Base-by-base conservation (phyloP, 805 yeast species). In the Naumovozyma dairenensis region DNA sequence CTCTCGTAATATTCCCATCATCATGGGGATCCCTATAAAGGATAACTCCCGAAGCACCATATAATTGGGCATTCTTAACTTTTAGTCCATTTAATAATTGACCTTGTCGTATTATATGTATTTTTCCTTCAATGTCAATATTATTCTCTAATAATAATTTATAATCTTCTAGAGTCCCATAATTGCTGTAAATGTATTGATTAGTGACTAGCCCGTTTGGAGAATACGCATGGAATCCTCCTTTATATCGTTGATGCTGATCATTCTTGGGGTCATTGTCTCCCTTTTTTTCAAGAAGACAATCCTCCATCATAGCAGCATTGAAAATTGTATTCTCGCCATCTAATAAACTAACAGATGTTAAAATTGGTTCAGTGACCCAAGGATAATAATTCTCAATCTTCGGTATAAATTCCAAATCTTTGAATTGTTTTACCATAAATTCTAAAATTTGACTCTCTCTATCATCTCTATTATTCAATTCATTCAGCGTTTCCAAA, bases 11-110 rank as follows among this genome's bases (percentile, higher is more conserved):
- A n/a, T 63, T 61, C 6, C 66, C 66, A 52, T 79, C 85, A 44
- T 77, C 83, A 36, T 56, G 66, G 9, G 61, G 49, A 36, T 57
- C 59, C 2, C 46, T 48, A 35, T 43, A 57, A 16, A 77, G 43
- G 21, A 78, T 53, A 2, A 74, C 80, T 12, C 79, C 86, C 20
- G 63, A 45, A 5, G 82, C 83, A 2, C 86, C 86, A 34, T 62
- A 45, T 2, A 62, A 55, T 46, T 77, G 76, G 9, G 87, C 84
- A 53, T 73, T 67, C 42, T 67, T 65, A 10, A 79, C 67, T 48
- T 77, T 73, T 27, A 74, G 50, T 4, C 83, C 79, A 21, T 73
- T 60, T 35, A 69, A 64, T 13, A 73, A 52, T 1, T 41, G 35
- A 7, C 76, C 78, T 32, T 66, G 65, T 40, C 84, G 61, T 4